Percentiles rank a stretch among this genome's conserved stretches.
Conservation (phyloP, 768 basidiomycete genomes). For the Leccinum boreale region DNA sequence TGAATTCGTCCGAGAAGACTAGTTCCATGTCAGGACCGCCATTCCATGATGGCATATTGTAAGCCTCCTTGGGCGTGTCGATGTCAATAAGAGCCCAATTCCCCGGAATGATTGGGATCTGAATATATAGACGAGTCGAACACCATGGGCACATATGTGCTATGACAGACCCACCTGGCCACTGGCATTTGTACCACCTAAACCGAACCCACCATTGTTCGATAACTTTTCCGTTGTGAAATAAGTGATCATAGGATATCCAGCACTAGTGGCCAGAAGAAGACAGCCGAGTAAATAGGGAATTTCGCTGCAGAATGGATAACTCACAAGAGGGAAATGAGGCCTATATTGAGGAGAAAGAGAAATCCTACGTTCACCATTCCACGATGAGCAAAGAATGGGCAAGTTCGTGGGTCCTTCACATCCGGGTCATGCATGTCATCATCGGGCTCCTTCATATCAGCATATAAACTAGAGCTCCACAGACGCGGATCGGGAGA, state of each 20-base stretch:
- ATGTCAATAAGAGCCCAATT: slow-evolving; percentile 57
- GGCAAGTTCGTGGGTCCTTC: slow-evolving; percentile 29
- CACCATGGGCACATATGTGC: neutral
- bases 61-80: slow-evolving; percentile 56
- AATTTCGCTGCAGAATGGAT: neutral
- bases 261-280: slow-evolving; percentile 31
- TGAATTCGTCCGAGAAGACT: slow-evolving; percentile 83
- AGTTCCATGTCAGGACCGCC: slow-evolving; percentile 57
- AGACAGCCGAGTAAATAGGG: neutral
- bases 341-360: slow-evolving; percentile 43
- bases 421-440: slow-evolving; percentile 66
- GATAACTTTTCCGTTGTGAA: slow-evolving; percentile 29
- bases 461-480: slow-evolving; percentile 57
- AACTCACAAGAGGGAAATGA: slow-evolving; percentile 60
- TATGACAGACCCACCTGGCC: slow-evolving; percentile 52
- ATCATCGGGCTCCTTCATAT: slow-evolving; percentile 64
- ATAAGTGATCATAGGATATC: slow-evolving; percentile 42
- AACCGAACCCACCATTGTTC: slow-evolving; percentile 46
- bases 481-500: slow-evolving; percentile 64
- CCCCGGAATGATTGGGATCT: slow-evolving; percentile 57
- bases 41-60: slow-evolving; percentile 50
- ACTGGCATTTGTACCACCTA: slow-evolving; percentile 72
- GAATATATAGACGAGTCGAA: neutral
- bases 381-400: slow-evolving; percentile 57
- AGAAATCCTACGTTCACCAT: slow-evolving; percentile 73